These are phyloP conservation scores for Dacryopinax primogenitus DNA, from an alignment of 768 basidiomycete genomes.

Conservation along the genomic window DNA sequence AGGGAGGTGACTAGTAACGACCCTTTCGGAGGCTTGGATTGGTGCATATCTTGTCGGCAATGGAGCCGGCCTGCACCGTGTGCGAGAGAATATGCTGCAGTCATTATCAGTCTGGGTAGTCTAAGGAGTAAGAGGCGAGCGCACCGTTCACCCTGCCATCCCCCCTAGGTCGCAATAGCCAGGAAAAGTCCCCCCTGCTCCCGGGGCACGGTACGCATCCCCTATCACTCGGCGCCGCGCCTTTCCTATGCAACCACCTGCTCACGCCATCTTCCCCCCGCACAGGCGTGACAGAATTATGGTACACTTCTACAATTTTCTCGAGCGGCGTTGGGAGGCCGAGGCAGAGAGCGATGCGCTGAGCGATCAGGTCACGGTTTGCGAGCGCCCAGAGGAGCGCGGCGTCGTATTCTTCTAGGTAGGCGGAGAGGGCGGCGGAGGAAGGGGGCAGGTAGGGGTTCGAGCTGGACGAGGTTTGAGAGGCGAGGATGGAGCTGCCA, in stretches of 20 bases:
- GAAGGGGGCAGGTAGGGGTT: constrained; percentile 29
- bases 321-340: constrained; percentile 14
- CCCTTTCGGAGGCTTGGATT: constrained; percentile 24
- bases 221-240: constrained; percentile 30
- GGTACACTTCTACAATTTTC: constrained; percentile 30
- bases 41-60: constrained; percentile 28
- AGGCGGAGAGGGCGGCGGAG: constrained; percentile 24
- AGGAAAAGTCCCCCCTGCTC: constrained; percentile 31
- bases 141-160: constrained; percentile 29
- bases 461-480: constrained; percentile 18
- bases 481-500: constrained; percentile 26
- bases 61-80: constrained; percentile 32
- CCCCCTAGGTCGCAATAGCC: constrained; percentile 27
- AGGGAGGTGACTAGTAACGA: constrained; percentile 27
- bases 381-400: constrained; percentile 31
- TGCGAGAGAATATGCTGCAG: constrained; percentile 28
- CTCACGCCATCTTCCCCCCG: constrained; percentile 18
- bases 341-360: constrained; percentile 28
- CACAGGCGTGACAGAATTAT: constrained; percentile 29
- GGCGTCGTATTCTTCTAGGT: constrained; percentile 29
- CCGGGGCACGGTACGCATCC: constrained; percentile 31
- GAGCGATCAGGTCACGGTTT: constrained; percentile 32
- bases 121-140: not conserved
- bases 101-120: not conserved
- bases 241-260: constrained; percentile 31